Evolutionary conservation across 169 alveolate species (phyloP), one percentile per base, ranked within the genome.

Genomic region (Besnoitia besnoiti): DNA sequence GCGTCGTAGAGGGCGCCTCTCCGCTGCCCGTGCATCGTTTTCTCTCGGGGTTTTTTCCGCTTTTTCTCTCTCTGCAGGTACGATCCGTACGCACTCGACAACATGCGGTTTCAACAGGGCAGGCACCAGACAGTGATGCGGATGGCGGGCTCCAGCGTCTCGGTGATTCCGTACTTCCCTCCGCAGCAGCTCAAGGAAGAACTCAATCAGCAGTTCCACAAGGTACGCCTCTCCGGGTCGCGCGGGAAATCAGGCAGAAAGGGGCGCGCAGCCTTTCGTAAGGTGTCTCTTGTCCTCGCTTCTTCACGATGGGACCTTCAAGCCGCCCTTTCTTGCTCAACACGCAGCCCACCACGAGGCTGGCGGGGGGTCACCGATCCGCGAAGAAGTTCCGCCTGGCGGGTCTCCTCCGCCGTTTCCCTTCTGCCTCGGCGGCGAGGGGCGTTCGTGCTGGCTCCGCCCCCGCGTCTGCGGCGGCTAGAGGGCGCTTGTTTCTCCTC

Each of bases 71-170:
- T 42, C 67, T 62, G 47, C 89, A 62, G 90, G 40, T 91, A 91
- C 59, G 91, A 91, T 33, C 88, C 94, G 33, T 46, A 30, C 73
- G 67, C 42, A 46, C 59, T 91, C 35, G 89, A 91, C 91, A 37
- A 91, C 79, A 91, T 19, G 61, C 90, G 91, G 2, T 75, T 80
- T 75, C 51, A 80, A 46, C 94, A 91, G 79, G 94, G 94, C 30
- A 46, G 59, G 44, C 94, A 91, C 42, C 94, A 91, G 51, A 91
- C 91, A n/a, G 84, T 91, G 44, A 21, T 91, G 85, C 30, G 59
- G 33, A 35, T 91, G 91, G 46, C 5, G 76, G 76, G 59, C 37
- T 46, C 42, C 77, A 40, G 75, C 39, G 35, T 80, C 49, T 91
- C 94, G 35, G 42, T 91, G 33, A 77, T 91, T 51, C 94, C 94